Percentiles rank a stretch among this genome's conserved stretches.
phyloP scores from a whole-genome alignment of 2,329 filamentous ascomycete genomes.

The Juglanconis oblonga region DNA sequence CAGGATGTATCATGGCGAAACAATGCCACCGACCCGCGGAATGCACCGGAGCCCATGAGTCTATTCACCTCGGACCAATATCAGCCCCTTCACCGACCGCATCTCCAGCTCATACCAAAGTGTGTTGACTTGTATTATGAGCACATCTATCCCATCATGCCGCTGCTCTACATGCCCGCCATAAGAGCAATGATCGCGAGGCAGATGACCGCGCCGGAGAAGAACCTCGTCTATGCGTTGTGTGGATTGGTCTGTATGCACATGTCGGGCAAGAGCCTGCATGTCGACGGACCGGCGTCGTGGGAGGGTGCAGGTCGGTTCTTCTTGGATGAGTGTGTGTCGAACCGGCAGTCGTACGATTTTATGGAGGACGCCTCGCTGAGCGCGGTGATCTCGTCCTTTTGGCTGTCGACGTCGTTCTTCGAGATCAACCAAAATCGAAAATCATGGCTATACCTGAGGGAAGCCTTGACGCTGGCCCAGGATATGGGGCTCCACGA shows the following conservation, averaged over 20 bases:
- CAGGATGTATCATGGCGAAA: constrained; percentile 29
- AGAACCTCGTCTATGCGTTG: constrained; percentile 52
- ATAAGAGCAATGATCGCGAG: constrained; percentile 48
- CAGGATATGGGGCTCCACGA: constrained; percentile 58
- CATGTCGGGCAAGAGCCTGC: constrained; percentile 44
- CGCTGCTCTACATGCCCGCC: constrained; percentile 56
- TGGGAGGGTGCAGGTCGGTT: constrained; percentile 52
- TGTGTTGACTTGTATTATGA: constrained; percentile 62
- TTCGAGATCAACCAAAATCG: constrained; percentile 60
- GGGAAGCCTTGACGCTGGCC: constrained; percentile 59
- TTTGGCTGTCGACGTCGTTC: constrained; percentile 58
- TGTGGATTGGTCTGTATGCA: constrained; percentile 53
- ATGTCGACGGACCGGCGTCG: constrained; percentile 34
- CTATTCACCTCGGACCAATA: constrained; percentile 40
- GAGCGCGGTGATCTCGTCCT: constrained; percentile 58
- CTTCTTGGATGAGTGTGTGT: constrained; percentile 56
- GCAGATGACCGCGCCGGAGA: constrained; percentile 35
- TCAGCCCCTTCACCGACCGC: constrained; percentile 38
- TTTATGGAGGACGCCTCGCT: constrained; percentile 55
- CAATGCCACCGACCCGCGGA: constrained; percentile 28
- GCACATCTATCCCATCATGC: constrained; percentile 63
- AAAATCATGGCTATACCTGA: constrained; percentile 60
- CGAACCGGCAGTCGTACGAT: constrained; percentile 53
- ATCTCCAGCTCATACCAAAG: constrained; percentile 45
- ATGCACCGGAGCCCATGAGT: constrained; percentile 34